Evolutionary conservation across 768 basidiomycete genomes (phyloP), one percentile per base, ranked within the genome.

Genomic region (Neoboletus magnificus): DNA sequence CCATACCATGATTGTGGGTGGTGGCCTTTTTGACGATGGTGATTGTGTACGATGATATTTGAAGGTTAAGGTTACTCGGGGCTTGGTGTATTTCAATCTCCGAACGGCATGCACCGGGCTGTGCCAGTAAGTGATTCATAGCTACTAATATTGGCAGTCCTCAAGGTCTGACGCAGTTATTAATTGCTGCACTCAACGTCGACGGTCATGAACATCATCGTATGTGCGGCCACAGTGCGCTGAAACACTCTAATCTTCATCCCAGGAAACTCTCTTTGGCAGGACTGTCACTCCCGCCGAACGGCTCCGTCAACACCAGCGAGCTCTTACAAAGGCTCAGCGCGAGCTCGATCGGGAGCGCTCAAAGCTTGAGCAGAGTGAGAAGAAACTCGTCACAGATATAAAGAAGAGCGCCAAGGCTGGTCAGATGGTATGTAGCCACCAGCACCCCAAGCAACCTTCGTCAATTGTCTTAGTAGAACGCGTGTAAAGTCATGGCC

Each of bases 401-500:
- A 99, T 98, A 69, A 98, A 92, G 83, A 93, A 90, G 75, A 93
- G 89, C 60, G 97, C 97, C 33, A 95, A 97, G 71, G 81, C 85
- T 48, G 95, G 96, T 33, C 95, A 99, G 76, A 84, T 98, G 80
- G 95, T 97, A 64, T 55, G 79, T 50, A 23, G 22, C 55, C 33
- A 44, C 39, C 54, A 23, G 43, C 41, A 30, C 45, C 48, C 18
- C 27, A 27, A 48, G 40, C 33, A 53, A 55, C 49, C 52, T 48
- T 50, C 58, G 50, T 61, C 60, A 66, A 62, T 56, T 52, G 55
- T 57, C 57, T 57, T 53, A 56, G 54, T 73, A 98, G 96, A 93
- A 93, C 69, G 93, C 96, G 22, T 98, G 95, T 79, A 98, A 98
- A 80, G 90, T 98, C 61, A 97, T 98, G 89, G 97, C 97, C 25